Evolutionary conservation across 148 eudicot genomes (phyloP).

Genomic region (Silene uniflora): DNA sequence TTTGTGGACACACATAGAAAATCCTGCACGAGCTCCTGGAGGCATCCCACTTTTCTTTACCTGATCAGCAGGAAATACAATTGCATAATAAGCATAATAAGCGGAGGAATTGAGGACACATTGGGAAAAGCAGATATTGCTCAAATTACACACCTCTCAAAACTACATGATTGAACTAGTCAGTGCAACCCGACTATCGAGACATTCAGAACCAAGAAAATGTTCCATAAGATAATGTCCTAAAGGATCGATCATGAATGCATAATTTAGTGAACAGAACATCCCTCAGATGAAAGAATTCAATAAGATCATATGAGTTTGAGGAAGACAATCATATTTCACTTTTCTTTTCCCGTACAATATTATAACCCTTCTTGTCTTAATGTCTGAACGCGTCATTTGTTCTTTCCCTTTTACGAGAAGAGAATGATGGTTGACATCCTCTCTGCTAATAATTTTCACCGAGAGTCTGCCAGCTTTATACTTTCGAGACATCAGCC

Average conservation of each 20-base stretch:
- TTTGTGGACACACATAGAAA: constrained; percentile 90
- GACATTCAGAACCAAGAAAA: background rate
- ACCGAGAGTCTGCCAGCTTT: background rate
- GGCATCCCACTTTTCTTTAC: constrained; percentile 99
- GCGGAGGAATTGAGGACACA: background rate
- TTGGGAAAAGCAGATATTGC: background rate
- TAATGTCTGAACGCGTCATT: background rate
- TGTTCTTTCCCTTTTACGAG: background rate
- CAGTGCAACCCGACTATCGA: background rate
- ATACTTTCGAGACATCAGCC: background rate
- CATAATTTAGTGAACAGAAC: background rate
- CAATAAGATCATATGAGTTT: background rate
- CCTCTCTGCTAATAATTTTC: too few species aligned
- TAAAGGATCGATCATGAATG: background rate
- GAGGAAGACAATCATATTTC: background rate
- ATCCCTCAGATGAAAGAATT: background rate
- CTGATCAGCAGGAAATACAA: constrained; percentile 34
- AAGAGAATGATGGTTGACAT: background rate
- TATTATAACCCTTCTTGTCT: too few species aligned
- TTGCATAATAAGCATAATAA: background rate
- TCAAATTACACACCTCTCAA: background rate
- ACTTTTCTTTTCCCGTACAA: too few species aligned
- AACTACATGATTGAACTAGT: background rate
- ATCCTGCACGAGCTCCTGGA: constrained; percentile 96
- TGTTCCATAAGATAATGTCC: background rate